Conservation (phyloP, 768 basidiomycete species). For the Lentinula raphanica region DNA sequence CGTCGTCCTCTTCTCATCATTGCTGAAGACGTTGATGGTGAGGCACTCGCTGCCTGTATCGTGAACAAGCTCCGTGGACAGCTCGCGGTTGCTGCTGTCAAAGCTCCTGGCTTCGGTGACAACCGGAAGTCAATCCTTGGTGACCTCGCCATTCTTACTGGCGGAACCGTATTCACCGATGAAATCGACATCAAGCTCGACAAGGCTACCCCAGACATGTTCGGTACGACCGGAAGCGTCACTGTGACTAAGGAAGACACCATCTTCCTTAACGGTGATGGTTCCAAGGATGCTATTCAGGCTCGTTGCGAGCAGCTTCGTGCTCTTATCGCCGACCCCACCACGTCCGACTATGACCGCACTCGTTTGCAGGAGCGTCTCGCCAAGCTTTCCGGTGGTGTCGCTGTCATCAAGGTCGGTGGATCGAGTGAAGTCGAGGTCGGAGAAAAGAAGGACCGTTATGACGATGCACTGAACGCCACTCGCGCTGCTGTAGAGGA, state of each 20-base stretch:
- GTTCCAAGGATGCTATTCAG: slow-evolving; percentile 71
- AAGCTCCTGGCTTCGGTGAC: slow-evolving; percentile 98
- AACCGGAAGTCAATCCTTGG: slow-evolving; percentile 98
- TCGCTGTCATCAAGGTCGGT: slow-evolving; percentile 98
- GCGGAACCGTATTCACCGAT: slow-evolving; percentile 95
- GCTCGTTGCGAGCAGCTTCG: slow-evolving; percentile 95
- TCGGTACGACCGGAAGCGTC: slow-evolving; percentile 86
- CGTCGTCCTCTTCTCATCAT: slow-evolving; percentile 92
- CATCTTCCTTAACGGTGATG: slow-evolving; percentile 93
- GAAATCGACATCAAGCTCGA: slow-evolving; percentile 98
- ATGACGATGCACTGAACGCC: slow-evolving; percentile 96
- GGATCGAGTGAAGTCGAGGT: slow-evolving; percentile 94
- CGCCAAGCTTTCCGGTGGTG: slow-evolving; percentile 93
- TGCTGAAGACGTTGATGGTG: slow-evolving; percentile 96
- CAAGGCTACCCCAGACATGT: slow-evolving; percentile 64
- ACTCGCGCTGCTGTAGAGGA: slow-evolving; percentile 98
- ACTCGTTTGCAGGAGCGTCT: slow-evolving; percentile 95
- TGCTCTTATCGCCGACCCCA: slow-evolving; percentile 68
- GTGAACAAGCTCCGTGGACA: slow-evolving; percentile 99
- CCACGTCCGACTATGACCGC: slow-evolving; percentile 91
- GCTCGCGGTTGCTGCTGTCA: slow-evolving; percentile 89
- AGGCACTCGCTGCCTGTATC: slow-evolving; percentile 95
- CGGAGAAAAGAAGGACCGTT: slow-evolving; percentile 98
- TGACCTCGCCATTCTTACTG: slow-evolving; percentile 94
- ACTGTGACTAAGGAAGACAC: slow-evolving; percentile 98